phyloP scores from a whole-genome alignment of 2,329 filamentous ascomycete species.

The Xylariaceae sp. region DNA sequence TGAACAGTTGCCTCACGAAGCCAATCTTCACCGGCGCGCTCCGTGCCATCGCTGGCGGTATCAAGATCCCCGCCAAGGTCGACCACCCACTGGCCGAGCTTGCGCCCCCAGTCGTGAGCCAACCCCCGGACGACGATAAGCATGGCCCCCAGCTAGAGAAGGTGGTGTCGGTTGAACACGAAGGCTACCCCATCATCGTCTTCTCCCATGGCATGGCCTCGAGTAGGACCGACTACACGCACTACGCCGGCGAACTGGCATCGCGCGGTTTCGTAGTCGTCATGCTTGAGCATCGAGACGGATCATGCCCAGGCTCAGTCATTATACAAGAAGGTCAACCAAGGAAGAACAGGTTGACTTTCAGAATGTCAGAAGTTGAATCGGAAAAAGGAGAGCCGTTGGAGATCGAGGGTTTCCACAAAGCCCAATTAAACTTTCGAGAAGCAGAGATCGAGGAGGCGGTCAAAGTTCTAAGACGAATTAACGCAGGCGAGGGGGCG shows the following conservation, averaged over 20 bases:
- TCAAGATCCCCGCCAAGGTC: conserved; percentile 43
- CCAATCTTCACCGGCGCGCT: conserved; percentile 39
- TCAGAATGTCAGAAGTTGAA: conserved; percentile 35
- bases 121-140: conserved; percentile 21
- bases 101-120: conserved; percentile 11
- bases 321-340: conserved; percentile 30
- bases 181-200: conserved; percentile 39
- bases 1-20: conserved; percentile 39
- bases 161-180: conserved; percentile 16
- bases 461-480: conserved; percentile 35
- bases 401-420: conserved; percentile 35
- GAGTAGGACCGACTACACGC: conserved; percentile 46
- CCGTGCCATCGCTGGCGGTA: conserved; percentile 37
- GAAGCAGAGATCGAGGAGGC: conserved; percentile 45
- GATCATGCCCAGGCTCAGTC: conserved; percentile 42
- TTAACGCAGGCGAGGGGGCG: conserved; percentile 37
- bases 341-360: conserved; percentile 31
- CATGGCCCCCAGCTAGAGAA: conserved; percentile 21
- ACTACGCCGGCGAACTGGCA: conserved; percentile 46
- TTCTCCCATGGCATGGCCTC: conserved; percentile 50
- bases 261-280: conserved; percentile 45
- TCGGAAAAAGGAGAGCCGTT: conserved; percentile 23
- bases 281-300: conserved; percentile 48
- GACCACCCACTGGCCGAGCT: conserved; percentile 37
- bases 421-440: conserved; percentile 44